Base-by-base conservation (phyloP, 2,329 filamentous ascomycete genomes). In the Xylaria sp. region DNA sequence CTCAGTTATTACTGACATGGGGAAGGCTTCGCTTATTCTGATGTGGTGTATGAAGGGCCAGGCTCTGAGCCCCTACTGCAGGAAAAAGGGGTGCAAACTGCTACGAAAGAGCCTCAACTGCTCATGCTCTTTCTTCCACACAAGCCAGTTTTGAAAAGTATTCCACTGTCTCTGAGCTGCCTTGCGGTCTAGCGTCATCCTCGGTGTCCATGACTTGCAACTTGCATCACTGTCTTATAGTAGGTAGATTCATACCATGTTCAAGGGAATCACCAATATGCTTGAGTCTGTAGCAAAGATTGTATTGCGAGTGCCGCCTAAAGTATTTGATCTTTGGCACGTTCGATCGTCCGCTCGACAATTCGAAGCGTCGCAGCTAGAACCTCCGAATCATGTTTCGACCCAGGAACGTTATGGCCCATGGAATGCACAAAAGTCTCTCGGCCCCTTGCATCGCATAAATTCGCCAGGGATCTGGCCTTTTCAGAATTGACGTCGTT, bases 311-410 rank as follows among this genome's bases (percentile, higher is more conserved):
- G n/a, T 39, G 32, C n/a, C 18, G 54, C 32, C 25, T 41, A 57
- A 23, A 12, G 54, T 13, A 34, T 37, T 23, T 52, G 52, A 12
- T 66, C 51, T 66, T 50, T 74, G 8, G 74, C 72, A 20, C 70
- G 72, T 66, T 76, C 75, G 60, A 77, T 72, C 28, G 75, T 74
- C 55, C 72, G 75, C 63, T 77, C 74, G 34, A 77, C 76, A n/a
- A 68, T 70, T 41, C 76, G 74, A 68, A 77, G 68, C 20, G 73
- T 62, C 56, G 70, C 73, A 34, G 70, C 66, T 18, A 77, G 54
- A 54, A 67, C 72, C 44, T 74, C 63, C 18, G 60, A 68, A 18
- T 74, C 73, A 28, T 71, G 74, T 57, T 72, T 77, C 28, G 74
- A 66, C 55, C 76, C 76, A n/a, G 76, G 75, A 44, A 77, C 73